Evolutionary conservation across 148 eudicot genomes (phyloP).

Genomic region (Camellia japonica): DNA sequence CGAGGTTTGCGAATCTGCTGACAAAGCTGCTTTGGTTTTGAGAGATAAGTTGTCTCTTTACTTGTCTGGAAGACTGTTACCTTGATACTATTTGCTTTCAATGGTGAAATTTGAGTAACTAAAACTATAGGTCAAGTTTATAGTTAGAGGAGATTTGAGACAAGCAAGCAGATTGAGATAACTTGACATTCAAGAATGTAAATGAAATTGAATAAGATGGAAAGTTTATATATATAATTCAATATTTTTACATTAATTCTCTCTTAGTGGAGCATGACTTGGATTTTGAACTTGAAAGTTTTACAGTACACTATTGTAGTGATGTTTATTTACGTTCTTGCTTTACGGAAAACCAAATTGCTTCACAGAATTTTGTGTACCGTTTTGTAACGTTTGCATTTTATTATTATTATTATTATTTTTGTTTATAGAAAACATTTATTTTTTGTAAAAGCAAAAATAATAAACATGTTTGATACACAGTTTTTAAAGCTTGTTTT

Average conservation of each 20-base stretch:
- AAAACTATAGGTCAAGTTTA: background rate
- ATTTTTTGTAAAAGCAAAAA: too few species aligned
- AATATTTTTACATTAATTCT: too few species aligned
- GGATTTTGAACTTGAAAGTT: too few species aligned
- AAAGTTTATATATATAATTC: too few species aligned
- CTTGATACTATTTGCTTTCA: background rate
- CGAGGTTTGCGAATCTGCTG: slow-evolving; percentile 59
- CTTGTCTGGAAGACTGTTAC: slow-evolving; percentile 38
- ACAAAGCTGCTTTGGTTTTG: slow-evolving; percentile 38
- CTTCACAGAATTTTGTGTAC: background rate
- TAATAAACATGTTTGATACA: too few species aligned
- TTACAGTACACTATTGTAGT: too few species aligned
- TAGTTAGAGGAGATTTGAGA: slow-evolving; percentile 5
- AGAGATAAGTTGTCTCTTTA: slow-evolving; percentile 57
- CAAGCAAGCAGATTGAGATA: background rate
- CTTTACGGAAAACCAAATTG: background rate
- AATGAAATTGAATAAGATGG: slow-evolving; percentile 1
- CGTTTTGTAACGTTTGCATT: too few species aligned
- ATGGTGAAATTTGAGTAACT: background rate
- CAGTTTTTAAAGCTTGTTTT: too few species aligned
- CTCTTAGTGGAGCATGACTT: too few species aligned
- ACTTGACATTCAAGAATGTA: background rate
- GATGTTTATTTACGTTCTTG: too few species aligned
- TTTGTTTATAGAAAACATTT: too few species aligned
- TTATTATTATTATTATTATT: too few species aligned